Conservation (phyloP, 257 asterid species). For the Scutellaria baicalensis region DNA sequence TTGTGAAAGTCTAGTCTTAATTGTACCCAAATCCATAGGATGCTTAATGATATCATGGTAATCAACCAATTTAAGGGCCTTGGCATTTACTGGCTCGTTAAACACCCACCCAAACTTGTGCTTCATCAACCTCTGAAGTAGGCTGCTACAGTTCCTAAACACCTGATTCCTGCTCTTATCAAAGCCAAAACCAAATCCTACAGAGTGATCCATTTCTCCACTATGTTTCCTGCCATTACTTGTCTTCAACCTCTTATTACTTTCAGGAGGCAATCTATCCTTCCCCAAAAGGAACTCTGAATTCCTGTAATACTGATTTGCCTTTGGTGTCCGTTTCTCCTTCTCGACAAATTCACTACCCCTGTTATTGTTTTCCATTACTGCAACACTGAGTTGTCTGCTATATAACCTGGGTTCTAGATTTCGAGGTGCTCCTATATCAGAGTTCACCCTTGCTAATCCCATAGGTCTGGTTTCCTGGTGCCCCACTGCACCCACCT, state of each 20-base stretch:
- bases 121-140: conserved; percentile 82
- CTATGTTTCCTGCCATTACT: conserved; percentile 52
- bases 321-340: conserved; percentile 95
- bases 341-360: conserved; percentile 50
- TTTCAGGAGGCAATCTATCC: conserved; percentile 83
- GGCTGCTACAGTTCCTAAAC: conserved; percentile 57
- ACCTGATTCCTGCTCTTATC: conserved; percentile 47
- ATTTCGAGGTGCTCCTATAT: conserved; percentile 43
- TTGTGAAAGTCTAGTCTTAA: conserved; percentile 56
- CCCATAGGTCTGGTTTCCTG: conserved; percentile 26
- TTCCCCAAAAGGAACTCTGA: conserved; percentile 89
- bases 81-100: conserved; percentile 74
- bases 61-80: conserved; percentile 60
- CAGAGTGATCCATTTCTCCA: conserved; percentile 29
- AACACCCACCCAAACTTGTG: conserved; percentile 90
- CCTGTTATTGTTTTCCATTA: conserved; percentile 37
- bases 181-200: conserved; percentile 35
- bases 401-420: conserved; percentile 42
- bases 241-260: conserved; percentile 57
- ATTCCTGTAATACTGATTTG: conserved; percentile 72
- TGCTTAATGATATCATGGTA: conserved; percentile 68
- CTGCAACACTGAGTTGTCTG: conserved; percentile 67
- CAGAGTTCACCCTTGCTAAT: conserved; percentile 43
- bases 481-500: conserved; percentile 23
- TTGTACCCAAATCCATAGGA: conserved; percentile 95